Evolutionary conservation across 2,329 filamentous ascomycete species (phyloP).

Genomic region (Colletotrichum incanum): DNA sequence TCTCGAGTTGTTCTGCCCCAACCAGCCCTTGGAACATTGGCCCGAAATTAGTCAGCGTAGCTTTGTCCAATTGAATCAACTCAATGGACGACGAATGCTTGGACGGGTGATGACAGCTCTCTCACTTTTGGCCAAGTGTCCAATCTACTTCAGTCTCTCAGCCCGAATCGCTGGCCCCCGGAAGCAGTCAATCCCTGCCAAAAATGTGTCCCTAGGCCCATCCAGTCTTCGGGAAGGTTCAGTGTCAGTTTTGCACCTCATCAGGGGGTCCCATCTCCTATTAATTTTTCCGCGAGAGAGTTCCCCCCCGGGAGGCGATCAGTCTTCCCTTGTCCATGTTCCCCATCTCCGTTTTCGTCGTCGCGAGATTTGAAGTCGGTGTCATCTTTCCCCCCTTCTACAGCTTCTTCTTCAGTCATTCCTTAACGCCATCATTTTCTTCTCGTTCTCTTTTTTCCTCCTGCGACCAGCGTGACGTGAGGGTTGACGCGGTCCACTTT

Average conservation of each 20-base stretch:
- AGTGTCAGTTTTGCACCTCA: constrained; percentile 20
- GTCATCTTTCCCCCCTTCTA: not conserved
- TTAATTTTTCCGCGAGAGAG: constrained; percentile 31
- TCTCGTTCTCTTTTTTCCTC: constrained; percentile 38
- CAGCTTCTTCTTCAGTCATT: constrained; percentile 36
- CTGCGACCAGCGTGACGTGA: constrained; percentile 37
- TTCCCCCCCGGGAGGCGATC: constrained; percentile 19
- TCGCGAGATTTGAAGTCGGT: constrained; percentile 11
- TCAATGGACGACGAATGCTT: not conserved
- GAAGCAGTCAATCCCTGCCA: constrained; percentile 14
- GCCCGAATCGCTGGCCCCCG: not conserved
- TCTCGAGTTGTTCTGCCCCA: not conserved
- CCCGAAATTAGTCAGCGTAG: constrained; percentile 20
- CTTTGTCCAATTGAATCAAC: constrained; percentile 17
- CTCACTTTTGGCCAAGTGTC: constrained; percentile 39
- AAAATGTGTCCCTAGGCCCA: constrained; percentile 13
- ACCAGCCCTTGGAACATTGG: constrained; percentile 4
- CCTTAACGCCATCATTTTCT: constrained; percentile 24
- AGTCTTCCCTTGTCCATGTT: constrained; percentile 14
- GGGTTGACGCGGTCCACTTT: constrained; percentile 36
- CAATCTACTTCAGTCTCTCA: constrained; percentile 1
- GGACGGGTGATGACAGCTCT: constrained; percentile 2
- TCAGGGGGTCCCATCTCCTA: constrained; percentile 27
- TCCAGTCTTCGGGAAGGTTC: constrained; percentile 36
- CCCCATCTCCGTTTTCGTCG: constrained; percentile 4